phyloP scores from a whole-genome alignment of 2,329 filamentous ascomycete species.

The Nemania bipapillata region DNA sequence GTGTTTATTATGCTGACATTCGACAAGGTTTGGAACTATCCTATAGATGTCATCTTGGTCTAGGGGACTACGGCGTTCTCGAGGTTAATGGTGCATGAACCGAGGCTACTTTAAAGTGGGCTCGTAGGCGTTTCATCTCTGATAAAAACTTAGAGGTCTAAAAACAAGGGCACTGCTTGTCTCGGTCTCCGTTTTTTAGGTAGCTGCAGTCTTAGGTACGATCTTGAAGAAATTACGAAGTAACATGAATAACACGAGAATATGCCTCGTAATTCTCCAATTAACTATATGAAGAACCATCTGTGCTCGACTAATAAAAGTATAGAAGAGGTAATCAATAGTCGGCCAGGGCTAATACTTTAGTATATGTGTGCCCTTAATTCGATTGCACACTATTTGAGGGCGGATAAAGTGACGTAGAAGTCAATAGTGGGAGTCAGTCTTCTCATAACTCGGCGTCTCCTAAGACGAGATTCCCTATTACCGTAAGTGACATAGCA shows the following conservation, averaged over 20 bases:
- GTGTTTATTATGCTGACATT: slow-evolving; percentile 36
- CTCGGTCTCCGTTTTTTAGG: slow-evolving; percentile 18
- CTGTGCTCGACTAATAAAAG: background rate
- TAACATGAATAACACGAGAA: slow-evolving; percentile 11
- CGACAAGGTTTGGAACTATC: slow-evolving; percentile 48
- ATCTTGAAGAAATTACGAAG: slow-evolving; percentile 22
- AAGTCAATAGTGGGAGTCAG: too few species aligned
- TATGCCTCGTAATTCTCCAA: background rate
- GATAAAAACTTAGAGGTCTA: slow-evolving; percentile 22
- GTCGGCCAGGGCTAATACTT: background rate
- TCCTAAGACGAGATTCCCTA: too few species aligned
- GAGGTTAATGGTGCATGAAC: slow-evolving; percentile 10
- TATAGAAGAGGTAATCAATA: background rate
- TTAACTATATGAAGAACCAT: background rate
- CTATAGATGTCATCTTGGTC: slow-evolving; percentile 37
- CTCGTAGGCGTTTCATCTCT: slow-evolving; percentile 5
- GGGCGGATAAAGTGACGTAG: too few species aligned
- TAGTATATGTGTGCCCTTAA: too few species aligned
- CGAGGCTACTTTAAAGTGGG: background rate
- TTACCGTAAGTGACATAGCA: too few species aligned
- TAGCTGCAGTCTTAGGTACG: slow-evolving; percentile 22
- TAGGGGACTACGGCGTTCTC: slow-evolving; percentile 29
- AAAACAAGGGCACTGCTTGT: slow-evolving; percentile 12
- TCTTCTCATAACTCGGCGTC: too few species aligned
- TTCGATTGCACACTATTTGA: too few species aligned